Evolutionary conservation across 352 stramenopile species (phyloP), one percentile per base, ranked within the genome.

Genomic region (Pythium aristosporum): DNA sequence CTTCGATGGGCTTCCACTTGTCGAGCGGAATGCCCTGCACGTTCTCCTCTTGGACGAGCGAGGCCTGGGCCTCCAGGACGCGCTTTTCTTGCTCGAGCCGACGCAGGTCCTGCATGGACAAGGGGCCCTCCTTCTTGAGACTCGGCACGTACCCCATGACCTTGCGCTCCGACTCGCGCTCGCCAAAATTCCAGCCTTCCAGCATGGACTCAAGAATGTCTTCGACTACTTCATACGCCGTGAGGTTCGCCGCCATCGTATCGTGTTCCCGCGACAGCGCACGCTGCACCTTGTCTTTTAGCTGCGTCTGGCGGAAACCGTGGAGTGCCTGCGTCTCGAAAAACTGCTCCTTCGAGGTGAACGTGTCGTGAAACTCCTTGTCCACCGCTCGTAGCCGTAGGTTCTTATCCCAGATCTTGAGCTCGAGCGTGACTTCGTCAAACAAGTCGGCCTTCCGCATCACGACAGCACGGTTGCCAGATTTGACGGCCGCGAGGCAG

Each of bases 131-230:
- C 37, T 69, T 82, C 72, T 97, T 94, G 15, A 97, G 53, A 57
- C 85, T 95, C 9, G 88, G 88, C 12, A 97, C 86, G 48, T 81
- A 97, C 8, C 89, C 88, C 20, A 89, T 68, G 2, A 79, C 85
- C 34, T 77, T 68, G 30, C 76, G 74, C 25, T 87, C 67, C 12
- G 87, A 97, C 68, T 97, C 79, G 51, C 89, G 83, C 73, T 98
- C 94, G 5, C 96, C 96, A 70, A 99, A 98, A 55, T 94, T 74
- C 96, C 96, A 99, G 3, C 96, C 96, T 80, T 98, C 96, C 16
- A 98, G 76, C 96, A 99, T 98, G 37, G 74, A 97, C 47, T 97
- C 83, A 7, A 99, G 77, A 20, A 98, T 90, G 44, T 97, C 88
- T 37, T 98, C 93, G n/a, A 98, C 82, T 18, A 98, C 84, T 58